Base-by-base conservation (phyloP, 106 monocot species). In the Gastrodia elata region DNA sequence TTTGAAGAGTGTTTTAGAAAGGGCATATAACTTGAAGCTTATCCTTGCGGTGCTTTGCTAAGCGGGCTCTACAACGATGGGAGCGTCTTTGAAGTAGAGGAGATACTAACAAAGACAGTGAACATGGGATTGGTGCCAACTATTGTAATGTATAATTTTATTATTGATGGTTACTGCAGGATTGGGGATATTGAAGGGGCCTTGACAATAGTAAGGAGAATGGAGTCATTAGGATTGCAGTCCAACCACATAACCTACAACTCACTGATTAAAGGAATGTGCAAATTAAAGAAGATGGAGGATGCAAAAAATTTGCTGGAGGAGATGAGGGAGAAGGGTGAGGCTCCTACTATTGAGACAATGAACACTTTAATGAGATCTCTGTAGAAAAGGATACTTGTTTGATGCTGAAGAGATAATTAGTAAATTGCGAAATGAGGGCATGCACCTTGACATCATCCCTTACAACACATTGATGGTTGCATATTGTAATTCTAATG, bases 41-140 rank as follows among this genome's bases (percentile, higher is more conserved):
- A 84, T 42, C 41, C 84, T 2, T 86, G 86, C 42, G 76, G 84
- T 71, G 81, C 88, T 41, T 39, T 90, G 73, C 65, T 91, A 46
- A 90, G 83, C 73, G 86, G 71, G 26, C 86, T 94, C 24, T 94
- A 91, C 79, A 86, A 86, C 73, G 79, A 84, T 55, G 91, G 94
- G 37, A 86, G 75, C 37, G 74, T 87, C 36, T 73, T 67, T 1
- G 80, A 84, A 79, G 94, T 86, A 7, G 86, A 81, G 65, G 76
- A 79, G 58, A 48, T 90, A 38, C 69, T 93, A 42, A 70, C 39
- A 24, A 74, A 38, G 55, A 30, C 90, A 28, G 15, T 84, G 52
- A 49, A 68, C 13, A 80, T 69, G 28, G 94, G 94, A 20, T 37
- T 90, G 73, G 77, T 67, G 27, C n/a, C n/a, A 5, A 88, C 84